phyloP scores from a whole-genome alignment of 768 basidiomycete species.

The Boletus barrowsii region DNA sequence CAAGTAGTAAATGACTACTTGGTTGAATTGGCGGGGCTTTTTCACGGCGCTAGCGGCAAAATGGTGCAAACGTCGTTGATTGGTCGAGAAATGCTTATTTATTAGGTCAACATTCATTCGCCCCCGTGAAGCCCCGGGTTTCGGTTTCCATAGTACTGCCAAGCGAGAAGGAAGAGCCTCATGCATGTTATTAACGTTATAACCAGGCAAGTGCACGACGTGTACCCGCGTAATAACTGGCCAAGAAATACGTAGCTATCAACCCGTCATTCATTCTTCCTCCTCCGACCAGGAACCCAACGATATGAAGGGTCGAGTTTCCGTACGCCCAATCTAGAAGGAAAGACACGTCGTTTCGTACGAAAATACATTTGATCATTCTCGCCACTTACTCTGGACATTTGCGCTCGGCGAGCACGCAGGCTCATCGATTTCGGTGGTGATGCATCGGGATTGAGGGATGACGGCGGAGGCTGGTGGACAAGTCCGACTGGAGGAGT shows the following conservation, averaged over 20 bases:
- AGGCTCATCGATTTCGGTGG: slow-evolving; percentile 29
- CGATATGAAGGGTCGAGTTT: slow-evolving; percentile 29
- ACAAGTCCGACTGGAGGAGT: background rate
- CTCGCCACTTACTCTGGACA: slow-evolving; percentile 20
- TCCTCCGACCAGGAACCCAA: slow-evolving; percentile 30
- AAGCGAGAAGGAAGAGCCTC: too few relatives aligned
- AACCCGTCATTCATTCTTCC: too few relatives aligned
- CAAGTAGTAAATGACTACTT: too few relatives aligned
- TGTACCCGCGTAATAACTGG: too few relatives aligned
- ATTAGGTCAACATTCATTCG: background rate
- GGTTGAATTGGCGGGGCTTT: background rate
- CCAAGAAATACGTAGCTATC: too few relatives aligned
- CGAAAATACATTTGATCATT: too few relatives aligned
- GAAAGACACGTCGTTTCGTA: background rate
- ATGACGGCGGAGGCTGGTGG: background rate
- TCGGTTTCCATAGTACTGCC: too few relatives aligned
- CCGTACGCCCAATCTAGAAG: slow-evolving; percentile 24
- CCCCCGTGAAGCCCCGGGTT: too few relatives aligned
- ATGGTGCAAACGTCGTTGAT: slow-evolving; percentile 10
- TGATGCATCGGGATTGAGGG: slow-evolving; percentile 9
- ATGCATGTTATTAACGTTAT: too few relatives aligned
- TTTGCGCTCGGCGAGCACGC: slow-evolving; percentile 32
- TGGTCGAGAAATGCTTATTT: slow-evolving; percentile 14
- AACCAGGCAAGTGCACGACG: too few relatives aligned
- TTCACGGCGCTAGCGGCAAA: slow-evolving; percentile 12